Base-by-base conservation (phyloP, 2,329 filamentous ascomycete species). In the Cladosporium cucumerinum region DNA sequence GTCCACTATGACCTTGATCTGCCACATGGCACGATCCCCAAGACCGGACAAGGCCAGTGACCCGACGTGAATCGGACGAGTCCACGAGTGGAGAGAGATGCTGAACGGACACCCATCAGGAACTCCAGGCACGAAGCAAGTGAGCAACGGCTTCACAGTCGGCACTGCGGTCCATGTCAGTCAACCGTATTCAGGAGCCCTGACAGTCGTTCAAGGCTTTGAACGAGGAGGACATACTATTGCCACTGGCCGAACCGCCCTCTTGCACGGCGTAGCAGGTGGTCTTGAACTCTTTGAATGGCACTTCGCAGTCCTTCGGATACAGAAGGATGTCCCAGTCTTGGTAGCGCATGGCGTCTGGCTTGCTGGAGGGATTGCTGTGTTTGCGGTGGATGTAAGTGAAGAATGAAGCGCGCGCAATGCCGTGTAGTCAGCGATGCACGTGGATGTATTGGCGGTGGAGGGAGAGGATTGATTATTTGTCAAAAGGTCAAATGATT, bases 321-420 rank as follows among this genome's bases (percentile, higher is more conserved):
- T 96, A 96, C 67, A 96, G 82, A 51, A 96, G 85, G 63, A 95
- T 85, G 72, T 96, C 92, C 92, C 92, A 96, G 72, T 92, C 87
- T 71, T 92, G 86, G 82, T 90, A 96, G 66, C 92, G 88, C 92
- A 96, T 96, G 67, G 71, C 69, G 57, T 32, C 30, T 26, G 59
- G 39, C n/a, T 51, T 23, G 32, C 21, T 25, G 16, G 43, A 16
- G 16, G 7, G 39, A 36, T 36, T 30, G 49, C 26, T 62, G 58
- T 49, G 39, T 4, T 36, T 51, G 58, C 43, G 43, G 43, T 34
- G 58, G 21, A 36, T 54, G 46, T 54, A 52, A 61, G 59, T 62
- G 60, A 62, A 62, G 60, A 62, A 62, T 52, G 34, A 25, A 51
- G 16, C 5, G 51, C 51, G 49, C 49, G 51, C 26, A 21, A n/a